These are phyloP conservation scores for Xerocomus potaroensis DNA, from an alignment of 768 basidiomycete genomes.

Conservation along the genomic window DNA sequence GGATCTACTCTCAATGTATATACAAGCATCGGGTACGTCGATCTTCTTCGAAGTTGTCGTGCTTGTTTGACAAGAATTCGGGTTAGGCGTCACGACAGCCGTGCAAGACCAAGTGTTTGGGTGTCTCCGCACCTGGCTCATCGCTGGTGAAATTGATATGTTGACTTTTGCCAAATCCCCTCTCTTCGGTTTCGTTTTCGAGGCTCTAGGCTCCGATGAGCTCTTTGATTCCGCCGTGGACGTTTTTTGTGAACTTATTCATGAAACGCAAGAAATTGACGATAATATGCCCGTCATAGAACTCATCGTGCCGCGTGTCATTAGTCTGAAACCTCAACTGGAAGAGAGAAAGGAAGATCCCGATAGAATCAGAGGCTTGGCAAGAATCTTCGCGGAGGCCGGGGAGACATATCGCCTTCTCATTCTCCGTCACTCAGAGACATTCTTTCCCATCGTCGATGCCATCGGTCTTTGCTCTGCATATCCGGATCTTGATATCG, in stretches of 20 bases:
- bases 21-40: conserved; percentile 75
- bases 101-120: conserved; percentile 82
- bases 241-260: conserved; percentile 89
- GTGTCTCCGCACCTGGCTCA: conserved; percentile 84
- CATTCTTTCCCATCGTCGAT: conserved; percentile 92
- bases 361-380: conserved; percentile 85
- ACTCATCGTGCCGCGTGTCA: conserved; percentile 81
- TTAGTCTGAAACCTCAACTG: conserved; percentile 64
- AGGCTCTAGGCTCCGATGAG: conserved; percentile 75
- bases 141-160: conserved; percentile 77
- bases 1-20: conserved; percentile 80
- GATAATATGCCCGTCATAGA: conserved; percentile 90
- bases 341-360: conserved; percentile 64
- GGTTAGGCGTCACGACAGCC: conserved; percentile 73
- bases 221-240: conserved; percentile 95
- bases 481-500: conserved; percentile 91
- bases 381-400: conserved; percentile 93
- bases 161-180: conserved; percentile 66
- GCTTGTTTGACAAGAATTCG: neutral
- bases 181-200: conserved; percentile 77
- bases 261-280: conserved; percentile 96
- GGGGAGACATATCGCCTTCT: conserved; percentile 93
- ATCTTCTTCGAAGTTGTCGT: neutral
- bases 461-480: conserved; percentile 92
- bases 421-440: conserved; percentile 83